These are phyloP conservation scores for Cyberlindnera maritima DNA, from an alignment of 805 yeast genomes.

Conservation along the genomic window DNA sequence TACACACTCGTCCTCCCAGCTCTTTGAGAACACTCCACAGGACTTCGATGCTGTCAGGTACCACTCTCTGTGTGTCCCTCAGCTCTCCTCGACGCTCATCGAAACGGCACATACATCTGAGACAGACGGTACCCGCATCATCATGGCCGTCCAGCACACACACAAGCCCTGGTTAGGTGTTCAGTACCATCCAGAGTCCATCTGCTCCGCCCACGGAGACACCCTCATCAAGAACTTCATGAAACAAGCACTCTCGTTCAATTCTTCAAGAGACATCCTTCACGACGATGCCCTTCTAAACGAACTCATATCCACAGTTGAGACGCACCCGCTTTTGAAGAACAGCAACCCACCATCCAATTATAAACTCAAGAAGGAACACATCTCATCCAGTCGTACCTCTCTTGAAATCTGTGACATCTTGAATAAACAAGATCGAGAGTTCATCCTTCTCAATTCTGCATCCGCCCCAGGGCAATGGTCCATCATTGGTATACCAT, in stretches of 20 bases:
- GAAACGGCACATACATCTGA: slow-evolving; percentile 61
- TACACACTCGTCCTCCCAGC: slow-evolving; percentile 27
- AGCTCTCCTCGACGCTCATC: slow-evolving; percentile 31
- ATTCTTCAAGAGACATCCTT: slow-evolving; percentile 22
- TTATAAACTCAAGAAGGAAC: slow-evolving; percentile 5
- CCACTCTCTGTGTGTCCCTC: slow-evolving; percentile 70
- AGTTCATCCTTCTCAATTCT: slow-evolving; percentile 67
- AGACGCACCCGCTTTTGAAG: slow-evolving; percentile 20
- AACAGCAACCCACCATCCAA: background rate
- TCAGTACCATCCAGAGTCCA: slow-evolving; percentile 96
- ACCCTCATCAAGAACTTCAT: slow-evolving; percentile 58
- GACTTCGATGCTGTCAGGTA: slow-evolving; percentile 75
- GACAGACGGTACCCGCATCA: slow-evolving; percentile 33
- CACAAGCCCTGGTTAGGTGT: slow-evolving; percentile 80
- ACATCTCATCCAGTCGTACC: slow-evolving; percentile 1
- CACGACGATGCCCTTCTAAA: slow-evolving; percentile 12
- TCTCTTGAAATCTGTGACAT: slow-evolving; percentile 54
- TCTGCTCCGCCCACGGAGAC: slow-evolving; percentile 72
- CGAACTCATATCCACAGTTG: slow-evolving; percentile 11
- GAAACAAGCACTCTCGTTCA: slow-evolving; percentile 24
- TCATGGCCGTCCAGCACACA: slow-evolving; percentile 79
- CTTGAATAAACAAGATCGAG: slow-evolving; percentile 30
- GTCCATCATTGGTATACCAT: slow-evolving; percentile 81
- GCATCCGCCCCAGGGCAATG: slow-evolving; percentile 84
- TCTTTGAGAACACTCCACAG: slow-evolving; percentile 42